These are phyloP conservation scores for Dryadomyces quercus-mongolicae DNA, from an alignment of 2,329 filamentous ascomycete species.

Conservation along the genomic window DNA sequence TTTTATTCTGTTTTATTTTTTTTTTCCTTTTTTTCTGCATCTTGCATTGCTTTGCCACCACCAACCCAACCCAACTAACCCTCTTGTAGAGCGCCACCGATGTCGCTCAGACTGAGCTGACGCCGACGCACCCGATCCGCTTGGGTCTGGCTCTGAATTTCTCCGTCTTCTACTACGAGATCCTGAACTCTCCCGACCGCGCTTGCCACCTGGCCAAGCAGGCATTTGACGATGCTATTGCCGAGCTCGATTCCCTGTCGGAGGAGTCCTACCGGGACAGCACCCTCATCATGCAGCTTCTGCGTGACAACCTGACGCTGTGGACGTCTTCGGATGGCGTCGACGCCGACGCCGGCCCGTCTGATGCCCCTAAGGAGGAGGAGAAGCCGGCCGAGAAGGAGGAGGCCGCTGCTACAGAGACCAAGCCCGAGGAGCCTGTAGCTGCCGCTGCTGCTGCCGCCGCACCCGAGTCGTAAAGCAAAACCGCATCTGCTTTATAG, in stretches of 20 bases:
- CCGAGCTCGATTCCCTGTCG: constrained; percentile 90
- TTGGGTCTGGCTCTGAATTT: constrained; percentile 89
- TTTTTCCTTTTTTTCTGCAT: too few species aligned
- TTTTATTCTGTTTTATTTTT: too few species aligned
- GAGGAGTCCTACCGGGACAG: constrained; percentile 99
- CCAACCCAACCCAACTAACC: too few species aligned
- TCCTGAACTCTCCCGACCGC: constrained; percentile 95
- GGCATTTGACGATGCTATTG: constrained; percentile 93
- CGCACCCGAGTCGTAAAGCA: constrained; percentile 42
- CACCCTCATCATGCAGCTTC: constrained; percentile 96
- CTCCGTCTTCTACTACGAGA: constrained; percentile 99
- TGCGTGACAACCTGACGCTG: constrained; percentile 93
- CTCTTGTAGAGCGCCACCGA: constrained; percentile 93
- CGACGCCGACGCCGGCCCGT: constrained; percentile 56
- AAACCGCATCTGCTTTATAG: background rate
- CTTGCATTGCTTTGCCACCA: too few species aligned
- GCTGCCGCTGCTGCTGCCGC: constrained; percentile 26
- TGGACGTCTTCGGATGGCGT: constrained; percentile 90
- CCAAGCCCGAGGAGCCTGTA: constrained; percentile 15
- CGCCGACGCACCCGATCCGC: constrained; percentile 86
- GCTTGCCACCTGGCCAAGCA: constrained; percentile 96
- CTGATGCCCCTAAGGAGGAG: constrained; percentile 45
- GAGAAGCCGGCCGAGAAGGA: constrained; percentile 6
- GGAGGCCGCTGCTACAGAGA: constrained; percentile 38
- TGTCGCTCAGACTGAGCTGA: constrained; percentile 78